Base-by-base conservation (phyloP, 83 land plant species). In the Diphasiastrum complanatum region DNA sequence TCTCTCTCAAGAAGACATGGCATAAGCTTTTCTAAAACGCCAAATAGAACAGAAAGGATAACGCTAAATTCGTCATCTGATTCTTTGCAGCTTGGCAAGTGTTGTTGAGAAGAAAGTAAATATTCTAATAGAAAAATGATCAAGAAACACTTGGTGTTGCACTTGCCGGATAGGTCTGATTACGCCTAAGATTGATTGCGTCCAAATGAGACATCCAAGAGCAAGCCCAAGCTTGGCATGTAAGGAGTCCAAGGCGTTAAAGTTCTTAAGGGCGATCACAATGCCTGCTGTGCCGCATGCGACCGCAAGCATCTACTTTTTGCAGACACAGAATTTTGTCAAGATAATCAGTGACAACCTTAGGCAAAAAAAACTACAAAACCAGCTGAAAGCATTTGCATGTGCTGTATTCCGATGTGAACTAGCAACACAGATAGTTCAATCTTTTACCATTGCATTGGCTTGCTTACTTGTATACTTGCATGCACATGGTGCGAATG, bases 211-310 rank as follows among this genome's bases (percentile, higher is more conserved):
- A 8, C 31, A 16, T 45, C 31, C 38, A 36, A 61, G 22, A 11
- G 51, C 51, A 34, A 61, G 1, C 3, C 65, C 65, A 26, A 61
- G 30, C 53, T 61, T 61, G 11, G 24, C 55, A 29, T 61, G 65
- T 4, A 45, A 35, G 18, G 22, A 35, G 18, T 61, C 65, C 56
- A 26, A 24, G 23, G 31, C 60, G 10, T 58, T 14, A n/a, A 61
- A 61, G 30, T 46, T 61, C 12, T 46, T 47, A 24, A 0, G 5
- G 0, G 65, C 65, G 20, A 61, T 61, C 23, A 32, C 30, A n/a
- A 61, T 25, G 18, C 40, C 29, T 19, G 38, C 38, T 24, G 65
- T 61, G 18, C 51, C 8, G 22, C 27, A 31, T 22, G 46, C 22
- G 51, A 61, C 14, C 16, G 51, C 65, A 48, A 47, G 25, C 16